Conservation (phyloP, 768 basidiomycete genomes). For the Lentinus tigrinus region DNA sequence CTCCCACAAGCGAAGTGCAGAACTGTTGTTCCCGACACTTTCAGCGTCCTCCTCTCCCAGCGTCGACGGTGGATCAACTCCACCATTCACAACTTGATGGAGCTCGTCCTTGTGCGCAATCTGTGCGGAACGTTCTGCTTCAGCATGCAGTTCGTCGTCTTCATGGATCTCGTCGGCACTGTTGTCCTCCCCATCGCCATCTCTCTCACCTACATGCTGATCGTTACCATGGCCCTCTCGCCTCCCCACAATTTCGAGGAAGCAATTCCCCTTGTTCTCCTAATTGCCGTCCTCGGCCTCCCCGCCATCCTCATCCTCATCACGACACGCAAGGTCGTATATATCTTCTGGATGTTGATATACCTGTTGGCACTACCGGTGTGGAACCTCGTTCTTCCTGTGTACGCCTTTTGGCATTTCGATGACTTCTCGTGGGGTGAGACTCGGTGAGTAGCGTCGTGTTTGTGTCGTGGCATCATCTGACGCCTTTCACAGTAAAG, state of each 20-base stretch:
- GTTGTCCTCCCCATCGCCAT: constrained; percentile 95
- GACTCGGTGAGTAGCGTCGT: constrained; percentile 66
- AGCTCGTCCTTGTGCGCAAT: constrained; percentile 94
- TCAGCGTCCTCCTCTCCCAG: constrained; percentile 89
- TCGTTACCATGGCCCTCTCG: constrained; percentile 73
- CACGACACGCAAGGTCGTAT: constrained; percentile 92
- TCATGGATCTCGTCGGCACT: constrained; percentile 93
- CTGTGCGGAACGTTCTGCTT: constrained; percentile 99
- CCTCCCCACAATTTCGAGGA: constrained; percentile 87
- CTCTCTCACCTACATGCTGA: constrained; percentile 81
- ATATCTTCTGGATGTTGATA: constrained; percentile 97
- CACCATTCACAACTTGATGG: constrained; percentile 99
- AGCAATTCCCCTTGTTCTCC: constrained; percentile 89
- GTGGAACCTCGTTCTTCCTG: constrained; percentile 93
- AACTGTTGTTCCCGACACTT: constrained; percentile 95
- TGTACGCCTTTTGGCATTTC: constrained; percentile 99
- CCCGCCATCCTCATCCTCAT: constrained; percentile 91
- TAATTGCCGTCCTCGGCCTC: constrained; percentile 88
- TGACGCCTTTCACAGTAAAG: constrained; percentile 59
- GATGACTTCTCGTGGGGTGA: constrained; percentile 99
- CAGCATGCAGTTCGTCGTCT: constrained; percentile 99
- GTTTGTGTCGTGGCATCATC: not conserved
- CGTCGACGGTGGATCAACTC: constrained; percentile 99
- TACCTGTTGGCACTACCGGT: constrained; percentile 91
- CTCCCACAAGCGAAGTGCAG: constrained; percentile 93